Percentiles rank a stretch among this genome's conserved stretches.
Conservation (phyloP, 441 rosid genomes). For the Euphorbia schlechtendalii region DNA sequence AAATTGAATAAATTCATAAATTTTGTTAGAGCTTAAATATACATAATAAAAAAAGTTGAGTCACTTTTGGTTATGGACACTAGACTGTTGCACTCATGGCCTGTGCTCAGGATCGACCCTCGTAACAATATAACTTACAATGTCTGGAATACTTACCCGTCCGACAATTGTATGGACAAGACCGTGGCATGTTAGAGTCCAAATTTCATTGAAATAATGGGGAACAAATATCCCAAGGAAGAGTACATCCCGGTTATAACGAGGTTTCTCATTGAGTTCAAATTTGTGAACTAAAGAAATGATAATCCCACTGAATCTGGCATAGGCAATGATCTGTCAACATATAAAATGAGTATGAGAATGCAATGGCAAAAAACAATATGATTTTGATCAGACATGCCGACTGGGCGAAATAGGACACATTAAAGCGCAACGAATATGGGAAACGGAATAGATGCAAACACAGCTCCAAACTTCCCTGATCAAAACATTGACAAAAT, state of each 20-base stretch:
- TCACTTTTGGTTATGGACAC: too few relatives aligned
- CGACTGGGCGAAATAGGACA: conserved; percentile 79
- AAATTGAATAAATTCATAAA: too few relatives aligned
- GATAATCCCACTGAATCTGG: conserved; percentile 92
- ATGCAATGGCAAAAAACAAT: background rate
- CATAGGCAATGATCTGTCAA: conserved; percentile 7
- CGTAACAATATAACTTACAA: too few relatives aligned
- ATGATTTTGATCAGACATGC: conserved; percentile 27
- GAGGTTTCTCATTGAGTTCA: conserved; percentile 93
- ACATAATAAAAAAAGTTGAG: too few relatives aligned
- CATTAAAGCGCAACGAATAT: conserved; percentile 87
- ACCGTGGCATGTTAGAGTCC: conserved; percentile 56
- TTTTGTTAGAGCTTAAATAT: too few relatives aligned
- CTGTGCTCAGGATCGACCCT: too few relatives aligned
- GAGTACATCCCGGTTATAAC: conserved; percentile 76
- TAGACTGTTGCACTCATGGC: too few relatives aligned
- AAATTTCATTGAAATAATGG: conserved; percentile 70
- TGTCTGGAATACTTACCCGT: conserved; percentile 74
- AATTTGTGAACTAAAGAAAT: conserved; percentile 92
- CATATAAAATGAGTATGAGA: conserved; percentile 6
- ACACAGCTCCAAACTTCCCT: conserved; percentile 97
- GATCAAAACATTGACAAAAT: conserved; percentile 15
- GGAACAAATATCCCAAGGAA: conserved; percentile 89
- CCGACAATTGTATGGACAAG: conserved; percentile 82
- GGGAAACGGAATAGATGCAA: conserved; percentile 90